Base-by-base conservation (phyloP, 2,329 filamentous ascomycete species). In the Hymenotorrendiella dingleyae region DNA sequence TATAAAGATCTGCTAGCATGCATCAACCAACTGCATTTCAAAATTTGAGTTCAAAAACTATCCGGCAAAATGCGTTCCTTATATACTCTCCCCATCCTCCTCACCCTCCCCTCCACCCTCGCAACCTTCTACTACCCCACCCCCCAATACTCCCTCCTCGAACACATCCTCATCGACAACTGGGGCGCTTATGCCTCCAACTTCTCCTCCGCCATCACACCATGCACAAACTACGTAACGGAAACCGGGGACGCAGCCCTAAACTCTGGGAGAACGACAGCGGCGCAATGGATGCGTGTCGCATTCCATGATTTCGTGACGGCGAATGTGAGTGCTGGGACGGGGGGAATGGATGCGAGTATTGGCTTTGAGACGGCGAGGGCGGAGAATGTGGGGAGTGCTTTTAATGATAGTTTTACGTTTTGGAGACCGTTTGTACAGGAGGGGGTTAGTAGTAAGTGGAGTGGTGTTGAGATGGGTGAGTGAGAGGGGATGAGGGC, bases 241-340 rank as follows among this genome's bases (percentile, higher is more conserved):
- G 67, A 73, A 45, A 65, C 68, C 4, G 68, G 70, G 0, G 73
- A 70, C 0, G 63, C 71, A 2, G n/a, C n/a, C n/a, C n/a, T n/a
- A n/a, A n/a, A n/a, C n/a, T n/a, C n/a, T n/a, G 76, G 76, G 21
- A 70, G 76, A 35, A 66, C 72, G 27, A 76, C 74, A 37, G 73
- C 77, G 12, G 74, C 76, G 5, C 76, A 80, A 57, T 81, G 76
- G 76, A 58, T 81, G 23, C 68, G 76, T 19, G 71, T 73, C 3
- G 74, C 71, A 20, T 80, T 81, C 46, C 77, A 80, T 58, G 77
- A 80, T 55, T 76, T 78, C 67, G 66, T 73, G 4, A 75, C 75
- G 4, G 70, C 66, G 20, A 74, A 73, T 52, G 59, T 62, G 10
- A 66, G 61, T 43, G 65, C 62, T n/a, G 64, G 67, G 21, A 62